A percentile compares a stretch with the other conserved stretches of the same genome.
phyloP scores from a whole-genome alignment of 169 alveolate species.

The Plasmodium vinckei region DNA sequence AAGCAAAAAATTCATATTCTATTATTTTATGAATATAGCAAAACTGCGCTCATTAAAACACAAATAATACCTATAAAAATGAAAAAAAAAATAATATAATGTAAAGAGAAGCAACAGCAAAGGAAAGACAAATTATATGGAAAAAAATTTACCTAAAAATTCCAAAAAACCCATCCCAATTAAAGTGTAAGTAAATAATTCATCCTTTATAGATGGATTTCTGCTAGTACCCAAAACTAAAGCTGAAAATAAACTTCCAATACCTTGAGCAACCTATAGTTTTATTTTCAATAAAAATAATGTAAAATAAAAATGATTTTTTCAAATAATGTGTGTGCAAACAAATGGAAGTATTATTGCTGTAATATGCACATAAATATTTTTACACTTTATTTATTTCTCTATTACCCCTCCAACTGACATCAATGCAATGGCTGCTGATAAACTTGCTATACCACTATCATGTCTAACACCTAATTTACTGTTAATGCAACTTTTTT shows the following conservation, averaged over 20 bases:
- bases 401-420: constrained; percentile 85
- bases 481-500: constrained; percentile 20
- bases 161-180: constrained; percentile 94
- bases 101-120: neutral
- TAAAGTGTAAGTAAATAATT: constrained; percentile 91
- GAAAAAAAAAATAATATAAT: neutral
- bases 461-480: constrained; percentile 85
- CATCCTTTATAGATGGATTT: constrained; percentile 92
- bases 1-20: too few relatives aligned
- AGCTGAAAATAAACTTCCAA: constrained; percentile 93
- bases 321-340: neutral
- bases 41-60: constrained; percentile 91
- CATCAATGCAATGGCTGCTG: constrained; percentile 89
- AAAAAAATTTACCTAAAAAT: constrained; percentile 83
- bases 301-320: neutral
- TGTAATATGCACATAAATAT: too few relatives aligned
- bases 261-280: constrained; percentile 90
- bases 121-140: neutral
- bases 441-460: constrained; percentile 86
- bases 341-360: too few relatives aligned
- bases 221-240: constrained; percentile 92
- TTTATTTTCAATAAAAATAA: neutral
- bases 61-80: constrained; percentile 82
- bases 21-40: constrained; percentile 86
- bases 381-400: too few relatives aligned